phyloP scores from a whole-genome alignment of 2,329 filamentous ascomycete genomes.

The Penicillium freii region DNA sequence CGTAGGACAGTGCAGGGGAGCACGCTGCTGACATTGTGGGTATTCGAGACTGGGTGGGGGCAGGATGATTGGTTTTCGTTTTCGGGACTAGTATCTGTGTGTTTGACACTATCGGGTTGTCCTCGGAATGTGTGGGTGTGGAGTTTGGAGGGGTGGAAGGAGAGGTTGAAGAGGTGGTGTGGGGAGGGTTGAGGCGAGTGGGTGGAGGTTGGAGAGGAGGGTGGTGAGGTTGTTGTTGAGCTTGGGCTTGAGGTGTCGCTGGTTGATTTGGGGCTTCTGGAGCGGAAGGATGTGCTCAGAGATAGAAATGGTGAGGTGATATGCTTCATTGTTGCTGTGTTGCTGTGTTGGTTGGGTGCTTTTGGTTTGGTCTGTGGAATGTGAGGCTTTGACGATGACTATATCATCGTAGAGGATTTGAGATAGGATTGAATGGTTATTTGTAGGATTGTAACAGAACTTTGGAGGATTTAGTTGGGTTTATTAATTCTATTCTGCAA shows the following conservation, averaged over 20 bases:
- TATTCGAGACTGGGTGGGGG: not conserved
- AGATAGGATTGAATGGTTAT: not conserved
- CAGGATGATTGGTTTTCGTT: not conserved
- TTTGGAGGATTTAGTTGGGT: not conserved
- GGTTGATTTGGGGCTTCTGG: slow-evolving; percentile 18
- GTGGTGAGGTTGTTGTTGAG: slow-evolving; percentile 30
- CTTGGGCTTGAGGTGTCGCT: slow-evolving; percentile 22
- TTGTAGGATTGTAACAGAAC: not conserved
- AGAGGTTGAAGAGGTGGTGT: slow-evolving; percentile 22
- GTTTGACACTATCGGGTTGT: slow-evolving; percentile 2
- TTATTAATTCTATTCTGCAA: slow-evolving; percentile 18
- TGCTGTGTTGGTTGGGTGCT: not conserved
- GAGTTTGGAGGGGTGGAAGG: slow-evolving; percentile 32
- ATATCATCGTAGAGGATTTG: not conserved
- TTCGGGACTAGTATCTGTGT: not conserved
- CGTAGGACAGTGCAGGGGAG: slow-evolving; percentile 30
- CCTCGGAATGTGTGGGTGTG: slow-evolving; percentile 8
- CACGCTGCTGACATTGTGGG: slow-evolving; percentile 17
- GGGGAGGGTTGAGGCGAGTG: slow-evolving; percentile 7
- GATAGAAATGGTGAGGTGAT: slow-evolving; percentile 28
- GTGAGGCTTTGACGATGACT: not conserved
- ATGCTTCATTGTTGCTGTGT: slow-evolving; percentile 23
- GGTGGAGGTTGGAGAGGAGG: slow-evolving; percentile 21
- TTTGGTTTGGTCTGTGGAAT: not conserved
- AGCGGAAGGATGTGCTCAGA: slow-evolving; percentile 33